These are phyloP conservation scores for Lactarius trivialis DNA, from an alignment of 768 basidiomycete species.

Conservation along the genomic window DNA sequence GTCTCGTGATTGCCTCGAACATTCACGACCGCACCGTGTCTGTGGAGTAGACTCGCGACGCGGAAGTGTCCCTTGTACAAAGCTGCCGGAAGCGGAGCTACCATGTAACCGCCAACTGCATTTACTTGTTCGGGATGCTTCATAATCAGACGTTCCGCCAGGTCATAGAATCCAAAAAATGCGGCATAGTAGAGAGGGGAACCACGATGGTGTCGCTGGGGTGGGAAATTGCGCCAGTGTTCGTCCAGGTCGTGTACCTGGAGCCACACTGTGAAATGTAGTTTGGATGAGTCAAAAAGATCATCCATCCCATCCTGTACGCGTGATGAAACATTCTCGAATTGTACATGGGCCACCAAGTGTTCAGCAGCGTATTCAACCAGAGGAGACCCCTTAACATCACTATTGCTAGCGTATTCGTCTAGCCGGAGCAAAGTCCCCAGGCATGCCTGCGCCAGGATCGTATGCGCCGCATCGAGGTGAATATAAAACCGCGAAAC, in stretches of 20 bases:
- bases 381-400: not conserved
- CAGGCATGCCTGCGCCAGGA: not conserved
- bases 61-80: not conserved
- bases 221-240: not conserved
- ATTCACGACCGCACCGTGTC: not conserved
- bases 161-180: not conserved
- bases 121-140: not conserved
- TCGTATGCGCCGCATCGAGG: not conserved
- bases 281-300: not conserved
- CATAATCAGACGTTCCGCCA: not conserved
- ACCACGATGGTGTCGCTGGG: not conserved
- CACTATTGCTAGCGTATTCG: not conserved
- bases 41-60: not conserved
- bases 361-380: not conserved
- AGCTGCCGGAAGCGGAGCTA: not conserved
- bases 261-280: not conserved
- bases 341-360: not conserved
- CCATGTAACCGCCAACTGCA: not conserved
- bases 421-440: not conserved
- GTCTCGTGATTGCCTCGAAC: not conserved
- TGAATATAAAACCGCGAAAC: not conserved
- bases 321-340: not conserved
- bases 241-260: not conserved
- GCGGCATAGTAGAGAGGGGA: not conserved
- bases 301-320: not conserved